These are phyloP conservation scores for Geranomyces michiganensis DNA, from an alignment of 192 early-diverging fungal species.

Conservation along the genomic window DNA sequence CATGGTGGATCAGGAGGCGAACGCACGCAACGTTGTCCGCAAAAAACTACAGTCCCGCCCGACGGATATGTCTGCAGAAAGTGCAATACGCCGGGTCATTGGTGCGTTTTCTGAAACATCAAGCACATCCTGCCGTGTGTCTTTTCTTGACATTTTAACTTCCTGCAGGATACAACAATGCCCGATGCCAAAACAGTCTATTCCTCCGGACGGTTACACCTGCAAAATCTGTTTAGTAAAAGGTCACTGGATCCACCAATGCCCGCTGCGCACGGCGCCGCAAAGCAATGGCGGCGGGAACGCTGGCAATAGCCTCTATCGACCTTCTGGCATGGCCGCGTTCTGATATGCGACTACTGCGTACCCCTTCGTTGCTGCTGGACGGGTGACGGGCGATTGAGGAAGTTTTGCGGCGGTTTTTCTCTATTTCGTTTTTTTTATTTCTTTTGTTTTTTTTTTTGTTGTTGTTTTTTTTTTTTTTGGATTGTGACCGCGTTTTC, in stretches of 20 bases:
- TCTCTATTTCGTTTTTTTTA: too few species aligned
- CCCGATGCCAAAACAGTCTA: slow-evolving; percentile 21
- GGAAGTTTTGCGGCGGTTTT: too few species aligned
- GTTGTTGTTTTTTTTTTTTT: too few species aligned
- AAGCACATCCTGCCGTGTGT: not conserved
- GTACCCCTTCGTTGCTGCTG: too few species aligned
- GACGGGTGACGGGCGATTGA: too few species aligned
- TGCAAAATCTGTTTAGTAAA: slow-evolving; percentile 44
- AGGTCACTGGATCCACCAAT: slow-evolving; percentile 47
- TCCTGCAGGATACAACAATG: slow-evolving; percentile 44
- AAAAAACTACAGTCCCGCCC: slow-evolving; percentile 40
- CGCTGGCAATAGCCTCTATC: not conserved
- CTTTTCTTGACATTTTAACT: not conserved
- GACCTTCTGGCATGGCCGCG: not conserved
- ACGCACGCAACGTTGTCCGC: slow-evolving; percentile 18
- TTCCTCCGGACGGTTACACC: slow-evolving; percentile 44
- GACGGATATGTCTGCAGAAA: slow-evolving; percentile 49
- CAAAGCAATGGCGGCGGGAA: not conserved
- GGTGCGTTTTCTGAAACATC: slow-evolving; percentile 21
- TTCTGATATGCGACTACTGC: too few species aligned
- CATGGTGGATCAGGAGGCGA: not conserved
- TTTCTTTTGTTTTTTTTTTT: too few species aligned
- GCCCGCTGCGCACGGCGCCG: slow-evolving; percentile 27
- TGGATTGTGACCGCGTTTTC: too few species aligned
- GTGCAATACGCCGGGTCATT: slow-evolving; percentile 45